These are phyloP conservation scores for Butyriboletus loyo DNA, from an alignment of 768 basidiomycete species.

Conservation along the genomic window DNA sequence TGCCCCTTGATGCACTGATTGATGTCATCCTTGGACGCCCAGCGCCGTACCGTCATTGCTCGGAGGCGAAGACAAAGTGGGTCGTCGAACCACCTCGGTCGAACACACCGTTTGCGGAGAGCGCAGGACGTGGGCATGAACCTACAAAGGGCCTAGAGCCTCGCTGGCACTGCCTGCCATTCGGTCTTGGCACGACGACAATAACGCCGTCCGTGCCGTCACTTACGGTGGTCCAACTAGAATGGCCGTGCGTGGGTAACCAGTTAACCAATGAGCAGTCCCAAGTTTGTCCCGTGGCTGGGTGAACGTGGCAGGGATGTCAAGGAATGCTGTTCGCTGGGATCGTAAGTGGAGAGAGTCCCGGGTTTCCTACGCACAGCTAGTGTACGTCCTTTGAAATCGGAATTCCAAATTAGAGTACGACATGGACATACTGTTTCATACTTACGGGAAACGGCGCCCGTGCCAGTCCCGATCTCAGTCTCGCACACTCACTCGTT, in stretches of 20 bases:
- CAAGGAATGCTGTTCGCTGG: neutral
- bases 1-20: slow-evolving; percentile 9
- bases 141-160: neutral
- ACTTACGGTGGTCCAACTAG: neutral
- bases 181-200: slow-evolving; percentile 7
- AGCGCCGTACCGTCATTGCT: neutral
- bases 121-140: no score
- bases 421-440: slow-evolving; percentile 7
- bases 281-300: neutral
- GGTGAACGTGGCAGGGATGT: slow-evolving; percentile 1
- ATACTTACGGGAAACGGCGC: slow-evolving; percentile 5
- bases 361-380: no score
- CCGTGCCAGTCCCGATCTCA: slow-evolving; percentile 1
- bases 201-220: slow-evolving; percentile 11
- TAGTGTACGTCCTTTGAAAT: no score
- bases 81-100: neutral
- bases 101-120: no score
- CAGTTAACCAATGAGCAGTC: neutral
- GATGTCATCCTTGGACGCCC: neutral
- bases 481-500: neutral
- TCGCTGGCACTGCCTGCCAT: slow-evolving; percentile 7
- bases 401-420: slow-evolving; percentile 5
- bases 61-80: neutral
- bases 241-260: slow-evolving; percentile 2
- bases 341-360: neutral